Evolutionary conservation across 495 filamentous ascomycete species (phyloP).

Genomic region (Hypoxylon trugodes): DNA sequence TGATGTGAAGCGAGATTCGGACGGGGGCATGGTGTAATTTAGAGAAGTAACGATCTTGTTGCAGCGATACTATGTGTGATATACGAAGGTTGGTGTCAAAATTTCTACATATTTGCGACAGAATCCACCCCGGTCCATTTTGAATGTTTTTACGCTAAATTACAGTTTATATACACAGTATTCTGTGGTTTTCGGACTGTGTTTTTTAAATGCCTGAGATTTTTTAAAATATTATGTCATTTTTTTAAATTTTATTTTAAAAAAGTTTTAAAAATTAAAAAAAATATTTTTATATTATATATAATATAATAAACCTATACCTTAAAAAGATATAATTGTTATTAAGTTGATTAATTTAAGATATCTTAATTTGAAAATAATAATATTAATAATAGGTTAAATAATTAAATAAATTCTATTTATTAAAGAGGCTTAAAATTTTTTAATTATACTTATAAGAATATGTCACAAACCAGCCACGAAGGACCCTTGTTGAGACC

Average conservation of each 20-base stretch:
- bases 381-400: neutral
- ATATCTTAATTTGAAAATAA: neutral
- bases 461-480: no score
- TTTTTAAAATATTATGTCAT: neutral
- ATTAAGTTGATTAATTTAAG: no score
- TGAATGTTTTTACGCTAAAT: neutral
- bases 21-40: conserved; percentile 45
- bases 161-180: neutral
- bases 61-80: neutral
- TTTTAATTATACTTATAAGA: neutral
- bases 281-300: neutral
- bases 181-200: no score
- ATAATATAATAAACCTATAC: neutral
- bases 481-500: no score
- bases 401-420: neutral
- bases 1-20: conserved; percentile 72
- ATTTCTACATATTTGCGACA: neutral
- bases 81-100: neutral
- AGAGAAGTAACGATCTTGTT: no score
- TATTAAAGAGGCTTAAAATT: neutral
- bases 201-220: neutral
- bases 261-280: neutral
- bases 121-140: no score
- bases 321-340: neutral
- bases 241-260: neutral